Conservation (phyloP, 2,329 filamentous ascomycete species). For the Colletotrichum orchidophilum region DNA sequence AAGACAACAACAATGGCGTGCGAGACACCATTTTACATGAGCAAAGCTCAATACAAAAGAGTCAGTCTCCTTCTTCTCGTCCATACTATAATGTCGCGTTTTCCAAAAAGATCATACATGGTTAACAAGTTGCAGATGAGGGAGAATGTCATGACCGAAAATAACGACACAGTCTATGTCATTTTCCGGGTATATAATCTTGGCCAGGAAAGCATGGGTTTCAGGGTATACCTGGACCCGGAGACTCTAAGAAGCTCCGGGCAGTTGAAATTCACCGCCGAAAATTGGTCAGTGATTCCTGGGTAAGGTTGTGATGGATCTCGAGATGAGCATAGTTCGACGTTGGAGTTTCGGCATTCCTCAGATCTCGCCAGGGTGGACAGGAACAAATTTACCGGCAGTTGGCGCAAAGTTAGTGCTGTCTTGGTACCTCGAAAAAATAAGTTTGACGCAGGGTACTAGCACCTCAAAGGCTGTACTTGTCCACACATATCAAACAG, state of each 20-base stretch:
- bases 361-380: too few relatives aligned
- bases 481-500: too few relatives aligned
- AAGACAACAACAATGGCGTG: constrained; percentile 54
- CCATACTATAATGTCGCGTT: background rate
- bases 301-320: too few relatives aligned
- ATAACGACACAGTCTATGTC: constrained; percentile 45
- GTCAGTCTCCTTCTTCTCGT: constrained; percentile 44
- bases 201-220: constrained; percentile 38
- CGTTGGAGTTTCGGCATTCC: too few relatives aligned
- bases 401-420: too few relatives aligned
- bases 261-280: constrained; percentile 37
- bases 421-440: too few relatives aligned
- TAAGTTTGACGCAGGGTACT: too few relatives aligned
- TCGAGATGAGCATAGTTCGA: too few relatives aligned
- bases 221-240: constrained; percentile 52
- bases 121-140: constrained; percentile 37
- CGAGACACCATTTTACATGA: constrained; percentile 57
- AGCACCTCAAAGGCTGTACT: too few relatives aligned
- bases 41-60: constrained; percentile 51
- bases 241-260: constrained; percentile 38
- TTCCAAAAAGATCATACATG: background rate
- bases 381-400: too few relatives aligned
- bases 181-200: constrained; percentile 53
- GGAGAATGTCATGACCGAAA: constrained; percentile 11
- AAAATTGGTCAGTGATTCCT: constrained; percentile 35